Evolutionary conservation across 192 early-diverging fungal genomes (phyloP).

Genomic region (Backusella luteola): DNA sequence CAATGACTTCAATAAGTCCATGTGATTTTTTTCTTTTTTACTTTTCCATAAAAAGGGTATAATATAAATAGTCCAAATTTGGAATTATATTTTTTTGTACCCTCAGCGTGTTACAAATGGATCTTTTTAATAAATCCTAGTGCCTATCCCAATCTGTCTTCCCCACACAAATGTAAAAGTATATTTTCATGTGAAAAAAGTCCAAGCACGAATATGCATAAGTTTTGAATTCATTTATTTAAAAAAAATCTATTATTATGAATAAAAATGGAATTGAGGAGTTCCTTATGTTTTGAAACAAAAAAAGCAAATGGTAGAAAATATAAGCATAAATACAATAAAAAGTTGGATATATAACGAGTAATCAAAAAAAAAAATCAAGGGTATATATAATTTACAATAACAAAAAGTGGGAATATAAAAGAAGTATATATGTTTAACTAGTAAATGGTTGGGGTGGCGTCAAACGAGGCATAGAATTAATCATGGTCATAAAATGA

Average conservation of each 20-base stretch:
- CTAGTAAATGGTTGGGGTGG: constrained; percentile 1
- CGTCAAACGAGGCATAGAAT: background rate
- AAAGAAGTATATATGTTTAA: background rate
- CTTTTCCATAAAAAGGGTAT: background rate
- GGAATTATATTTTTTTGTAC: background rate
- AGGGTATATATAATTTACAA: constrained; percentile 9
- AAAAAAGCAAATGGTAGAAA: background rate
- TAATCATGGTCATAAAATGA: constrained; percentile 7
- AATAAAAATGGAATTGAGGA: background rate
- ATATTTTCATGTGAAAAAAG: background rate
- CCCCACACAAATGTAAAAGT: background rate
- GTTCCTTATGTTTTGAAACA: background rate
- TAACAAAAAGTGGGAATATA: background rate
- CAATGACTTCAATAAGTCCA: background rate
- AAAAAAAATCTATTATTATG: background rate
- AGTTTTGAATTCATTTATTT: background rate
- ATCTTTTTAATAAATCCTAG: background rate
- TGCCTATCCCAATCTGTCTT: background rate
- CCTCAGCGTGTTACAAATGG: background rate
- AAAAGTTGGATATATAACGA: background rate
- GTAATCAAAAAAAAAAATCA: background rate
- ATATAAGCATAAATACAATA: constrained; percentile 8
- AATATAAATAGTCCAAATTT: background rate
- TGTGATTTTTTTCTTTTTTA: background rate
- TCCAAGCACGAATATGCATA: background rate